Conservation (phyloP, 2,329 filamentous ascomycete species). For the Monilinia vaccinii-corymbosi region DNA sequence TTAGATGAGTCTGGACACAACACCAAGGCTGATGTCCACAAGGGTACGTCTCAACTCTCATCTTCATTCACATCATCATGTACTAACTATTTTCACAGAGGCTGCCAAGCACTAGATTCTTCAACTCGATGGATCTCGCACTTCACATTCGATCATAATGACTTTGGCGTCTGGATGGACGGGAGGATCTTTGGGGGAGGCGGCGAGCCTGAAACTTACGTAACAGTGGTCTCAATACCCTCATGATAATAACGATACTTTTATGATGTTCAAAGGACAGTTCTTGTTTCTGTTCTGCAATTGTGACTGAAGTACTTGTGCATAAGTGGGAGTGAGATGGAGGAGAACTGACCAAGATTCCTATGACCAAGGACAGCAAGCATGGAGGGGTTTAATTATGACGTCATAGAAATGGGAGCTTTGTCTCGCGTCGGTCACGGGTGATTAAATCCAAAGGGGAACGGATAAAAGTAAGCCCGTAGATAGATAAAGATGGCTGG, state of each 20-base stretch:
- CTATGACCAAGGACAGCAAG: not conserved
- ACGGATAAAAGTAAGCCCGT: not conserved
- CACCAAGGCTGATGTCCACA: slow-evolving; percentile 39
- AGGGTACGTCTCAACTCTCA: slow-evolving; percentile 27
- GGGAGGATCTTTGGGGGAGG: not conserved
- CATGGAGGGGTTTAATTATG: not conserved
- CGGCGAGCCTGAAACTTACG: not conserved
- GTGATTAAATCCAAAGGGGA: no score
- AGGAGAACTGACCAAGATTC: no score
- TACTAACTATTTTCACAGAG: slow-evolving; percentile 20
- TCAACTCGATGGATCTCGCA: not conserved
- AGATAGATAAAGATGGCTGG: no score
- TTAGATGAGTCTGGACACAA: slow-evolving; percentile 43
- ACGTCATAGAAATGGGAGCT: not conserved
- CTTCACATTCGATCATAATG: slow-evolving; percentile 6
- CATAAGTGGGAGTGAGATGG: no score
- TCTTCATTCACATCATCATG: not conserved
- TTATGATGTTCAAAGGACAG: not conserved
- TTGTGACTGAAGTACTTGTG: not conserved
- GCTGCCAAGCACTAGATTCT: slow-evolving; percentile 29
- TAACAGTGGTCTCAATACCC: slow-evolving; percentile 7
- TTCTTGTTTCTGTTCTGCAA: not conserved
- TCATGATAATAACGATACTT: slow-evolving; percentile 1
- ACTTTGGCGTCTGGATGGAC: slow-evolving; percentile 6
- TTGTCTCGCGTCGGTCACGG: no score